Conservation (phyloP, 106 monocot genomes). For the Allium cepa region DNA sequence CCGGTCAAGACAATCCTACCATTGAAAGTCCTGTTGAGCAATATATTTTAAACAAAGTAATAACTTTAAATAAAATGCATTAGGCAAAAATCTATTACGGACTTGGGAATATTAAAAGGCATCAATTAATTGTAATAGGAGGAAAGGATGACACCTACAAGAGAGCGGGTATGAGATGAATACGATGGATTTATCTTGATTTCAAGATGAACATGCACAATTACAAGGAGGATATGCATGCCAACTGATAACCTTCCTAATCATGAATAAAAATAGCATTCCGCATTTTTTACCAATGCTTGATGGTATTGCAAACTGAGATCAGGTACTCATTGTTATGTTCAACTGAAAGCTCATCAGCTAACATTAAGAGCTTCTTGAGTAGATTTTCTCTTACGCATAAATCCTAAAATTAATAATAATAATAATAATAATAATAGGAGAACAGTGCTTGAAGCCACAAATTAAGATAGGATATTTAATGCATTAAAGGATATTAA, state of each 20-base stretch:
- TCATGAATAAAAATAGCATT: constrained; percentile 61
- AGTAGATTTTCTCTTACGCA: constrained; percentile 18
- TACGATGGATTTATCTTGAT: constrained; percentile 19
- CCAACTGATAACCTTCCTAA: constrained; percentile 25
- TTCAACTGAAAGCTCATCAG: constrained; percentile 33
- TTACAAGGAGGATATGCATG: too few species aligned
- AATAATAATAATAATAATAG: too few species aligned
- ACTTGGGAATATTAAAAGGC: too few species aligned
- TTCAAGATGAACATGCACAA: too few species aligned
- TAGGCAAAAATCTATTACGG: too few species aligned
- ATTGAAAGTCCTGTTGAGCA: constrained; percentile 41
- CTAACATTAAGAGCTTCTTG: constrained; percentile 25
- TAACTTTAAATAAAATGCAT: too few species aligned
- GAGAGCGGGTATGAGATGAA: constrained; percentile 22
- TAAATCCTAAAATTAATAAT: constrained; percentile 20
- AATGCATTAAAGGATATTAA: not conserved
- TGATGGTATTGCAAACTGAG: constrained; percentile 42
- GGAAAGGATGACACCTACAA: constrained; percentile 30
- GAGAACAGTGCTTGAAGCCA: not conserved
- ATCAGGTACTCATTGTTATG: constrained; percentile 36
- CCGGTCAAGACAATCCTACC: constrained; percentile 39
- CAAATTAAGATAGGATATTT: not conserved
- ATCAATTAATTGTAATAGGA: too few species aligned
- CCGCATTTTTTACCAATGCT: constrained; percentile 49
- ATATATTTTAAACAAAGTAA: not conserved